These are phyloP conservation scores for Yarrowia galli DNA, from an alignment of 1,139 yeast species.

Conservation along the genomic window DNA sequence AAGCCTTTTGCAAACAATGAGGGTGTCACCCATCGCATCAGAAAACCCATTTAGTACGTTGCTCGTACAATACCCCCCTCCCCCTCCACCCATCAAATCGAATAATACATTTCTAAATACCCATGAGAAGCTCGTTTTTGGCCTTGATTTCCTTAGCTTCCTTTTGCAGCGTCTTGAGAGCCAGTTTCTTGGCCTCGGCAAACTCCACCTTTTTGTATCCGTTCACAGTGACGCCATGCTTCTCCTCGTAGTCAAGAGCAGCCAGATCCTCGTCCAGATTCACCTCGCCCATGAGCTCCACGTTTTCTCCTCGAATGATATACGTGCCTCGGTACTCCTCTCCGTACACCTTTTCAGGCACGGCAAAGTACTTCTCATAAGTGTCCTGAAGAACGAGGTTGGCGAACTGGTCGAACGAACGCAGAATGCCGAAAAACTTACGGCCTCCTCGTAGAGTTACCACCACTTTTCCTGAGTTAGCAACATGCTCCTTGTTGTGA, in stretches of 20 bases:
- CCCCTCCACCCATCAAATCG: background rate
- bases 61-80: no score
- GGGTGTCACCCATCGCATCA: no score
- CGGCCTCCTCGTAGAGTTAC: conserved; percentile 91
- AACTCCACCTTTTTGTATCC: conserved; percentile 35
- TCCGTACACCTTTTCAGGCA: conserved; percentile 65
- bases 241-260: conserved; percentile 36
- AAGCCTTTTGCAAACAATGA: no score
- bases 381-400: conserved; percentile 93
- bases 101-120: conserved; percentile 15
- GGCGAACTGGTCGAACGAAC: conserved; percentile 96
- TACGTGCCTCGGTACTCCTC: conserved; percentile 81
- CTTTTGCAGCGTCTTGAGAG: conserved; percentile 9
- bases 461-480: conserved; percentile 64
- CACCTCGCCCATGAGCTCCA: conserved; percentile 93
- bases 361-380: conserved; percentile 77
- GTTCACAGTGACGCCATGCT: conserved; percentile 33
- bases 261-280: conserved; percentile 77
- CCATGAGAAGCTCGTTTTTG: conserved; percentile 33
- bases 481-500: no score
- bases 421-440: conserved; percentile 82
- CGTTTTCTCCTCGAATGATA: conserved; percentile 95
- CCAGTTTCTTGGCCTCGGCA: conserved; percentile 37
- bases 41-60: no score
- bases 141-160: conserved; percentile 35